Base-by-base conservation (phyloP, 1,139 yeast species). In the Groenewaldozyma auringiensis region DNA sequence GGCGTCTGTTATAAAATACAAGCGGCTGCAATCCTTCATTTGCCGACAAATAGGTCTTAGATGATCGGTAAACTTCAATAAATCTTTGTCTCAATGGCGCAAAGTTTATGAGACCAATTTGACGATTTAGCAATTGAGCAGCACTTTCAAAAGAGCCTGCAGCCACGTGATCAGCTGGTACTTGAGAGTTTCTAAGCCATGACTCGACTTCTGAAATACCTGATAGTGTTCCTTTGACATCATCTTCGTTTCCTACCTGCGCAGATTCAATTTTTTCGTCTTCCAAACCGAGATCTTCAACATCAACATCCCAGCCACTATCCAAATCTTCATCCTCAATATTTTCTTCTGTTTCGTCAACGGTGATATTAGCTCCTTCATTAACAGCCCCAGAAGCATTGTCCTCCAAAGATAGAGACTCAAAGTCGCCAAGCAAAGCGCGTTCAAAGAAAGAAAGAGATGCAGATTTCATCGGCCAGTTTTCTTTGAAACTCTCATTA, bases 141-240 rank as follows among this genome's bases (percentile, higher is more conserved):
- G 98, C 98, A 51, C 92, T 86, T 53, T 89, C 97, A 63, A 89
- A 88, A 3, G 94, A 86, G 56, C 99, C 99, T 1, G 96, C 89
- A 1, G 98, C 96, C 59, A 84, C 88, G 58, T 87, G 87, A 34
- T 86, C 88, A 34, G 96, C 97, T 3, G 97, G 88, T 44, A 92
- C 76, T 52, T 83, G 85, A 14, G 96, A 86, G 66, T 84, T 86
- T 54, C 92, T 83, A 37, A 85, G 76, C 98, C 99, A 94, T 53
- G 69, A 67, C 3, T 83, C 83, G 36, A 81, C 66, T 64, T 92
- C 96, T 18, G 61, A 64, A 4, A 62, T 54, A 3, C 61, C 65
- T n/a, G 62, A 58, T 17, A 64, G 73, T 4, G 44, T 68, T 4
- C 64, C 72, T 6, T 66, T 71, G 13, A 70, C 78, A 17, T 54